Evolutionary conservation across 257 asterid genomes (phyloP).

Genomic region (Linaria vulgaris): DNA sequence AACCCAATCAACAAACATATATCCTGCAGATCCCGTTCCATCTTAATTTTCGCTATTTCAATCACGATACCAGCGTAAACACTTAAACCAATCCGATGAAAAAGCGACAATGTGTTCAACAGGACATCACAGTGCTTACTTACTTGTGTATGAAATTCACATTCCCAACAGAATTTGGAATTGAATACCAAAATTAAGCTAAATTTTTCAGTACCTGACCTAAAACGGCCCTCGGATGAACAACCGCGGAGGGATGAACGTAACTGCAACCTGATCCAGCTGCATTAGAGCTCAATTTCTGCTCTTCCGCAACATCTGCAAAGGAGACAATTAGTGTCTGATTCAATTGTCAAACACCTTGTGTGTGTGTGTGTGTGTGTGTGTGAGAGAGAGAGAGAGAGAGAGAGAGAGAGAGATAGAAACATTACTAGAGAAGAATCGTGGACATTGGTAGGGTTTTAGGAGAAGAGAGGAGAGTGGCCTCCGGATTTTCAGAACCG

Average conservation of each 20-base stretch:
- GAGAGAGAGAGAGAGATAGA: conserved; percentile 45
- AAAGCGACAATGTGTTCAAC: no score
- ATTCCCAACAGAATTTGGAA: no score
- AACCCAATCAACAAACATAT: no score
- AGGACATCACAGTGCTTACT: no score
- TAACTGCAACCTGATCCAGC: conserved; percentile 29
- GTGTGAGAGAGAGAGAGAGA: no score
- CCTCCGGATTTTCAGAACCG: conserved; percentile 34
- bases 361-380: no score
- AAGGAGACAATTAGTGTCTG: not conserved
- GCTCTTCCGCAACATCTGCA: conserved; percentile 51
- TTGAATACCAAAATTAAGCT: conserved; percentile 6
- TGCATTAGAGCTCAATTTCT: conserved; percentile 25
- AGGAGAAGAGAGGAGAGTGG: conserved; percentile 38
- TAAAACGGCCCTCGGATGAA: conserved; percentile 63
- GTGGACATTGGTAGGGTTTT: conserved; percentile 27
- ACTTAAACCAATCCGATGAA: no score
- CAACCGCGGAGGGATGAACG: conserved; percentile 68
- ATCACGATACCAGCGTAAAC: no score
- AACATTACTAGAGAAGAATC: conserved; percentile 45
- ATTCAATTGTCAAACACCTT: not conserved
- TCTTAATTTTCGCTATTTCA: no score
- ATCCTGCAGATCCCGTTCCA: no score
- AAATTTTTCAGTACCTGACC: conserved; percentile 54
- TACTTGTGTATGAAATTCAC: no score